Conservation (phyloP, 2,329 filamentous ascomycete species). For the Chaetomium sp. region DNA sequence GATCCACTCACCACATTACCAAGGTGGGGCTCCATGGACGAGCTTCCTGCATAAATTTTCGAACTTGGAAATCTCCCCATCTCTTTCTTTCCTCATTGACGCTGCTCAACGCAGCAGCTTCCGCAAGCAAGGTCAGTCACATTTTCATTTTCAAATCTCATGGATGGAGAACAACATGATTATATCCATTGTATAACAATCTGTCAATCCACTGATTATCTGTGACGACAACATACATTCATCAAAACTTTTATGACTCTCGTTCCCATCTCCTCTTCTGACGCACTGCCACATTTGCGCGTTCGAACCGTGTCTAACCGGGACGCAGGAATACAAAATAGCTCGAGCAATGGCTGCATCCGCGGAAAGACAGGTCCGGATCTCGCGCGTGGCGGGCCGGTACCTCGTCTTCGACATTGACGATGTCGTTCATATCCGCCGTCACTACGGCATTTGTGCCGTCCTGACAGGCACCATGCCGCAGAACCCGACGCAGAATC, state of each 20-base stretch:
- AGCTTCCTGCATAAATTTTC: conserved; percentile 26
- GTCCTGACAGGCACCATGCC: conserved; percentile 85
- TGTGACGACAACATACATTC: conserved; percentile 43
- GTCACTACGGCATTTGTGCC: conserved; percentile 80
- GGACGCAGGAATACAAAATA: conserved; percentile 6
- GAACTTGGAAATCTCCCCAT: neutral
- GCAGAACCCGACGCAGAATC: conserved; percentile 90
- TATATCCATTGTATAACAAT: conserved; percentile 51
- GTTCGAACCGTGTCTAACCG: conserved; percentile 28
- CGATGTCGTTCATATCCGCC: conserved; percentile 74
- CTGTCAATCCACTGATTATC: conserved; percentile 63
- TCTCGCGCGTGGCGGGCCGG: conserved; percentile 76
- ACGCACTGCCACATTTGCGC: conserved; percentile 2
- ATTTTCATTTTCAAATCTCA: neutral
- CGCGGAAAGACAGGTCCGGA: conserved; percentile 59
- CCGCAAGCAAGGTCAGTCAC: conserved; percentile 35
- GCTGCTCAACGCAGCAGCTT: conserved; percentile 31
- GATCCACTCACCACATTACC: neutral
- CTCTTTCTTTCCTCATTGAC: conserved; percentile 16
- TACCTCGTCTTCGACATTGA: conserved; percentile 90
- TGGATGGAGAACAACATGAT: conserved; percentile 45
- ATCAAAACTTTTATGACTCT: conserved; percentile 36
- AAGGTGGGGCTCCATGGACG: neutral
- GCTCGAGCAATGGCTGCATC: conserved; percentile 18
- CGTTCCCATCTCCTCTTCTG: conserved; percentile 16